Base-by-base conservation (phyloP, 495 filamentous ascomycete species). In the Lepidopterella palustris region DNA sequence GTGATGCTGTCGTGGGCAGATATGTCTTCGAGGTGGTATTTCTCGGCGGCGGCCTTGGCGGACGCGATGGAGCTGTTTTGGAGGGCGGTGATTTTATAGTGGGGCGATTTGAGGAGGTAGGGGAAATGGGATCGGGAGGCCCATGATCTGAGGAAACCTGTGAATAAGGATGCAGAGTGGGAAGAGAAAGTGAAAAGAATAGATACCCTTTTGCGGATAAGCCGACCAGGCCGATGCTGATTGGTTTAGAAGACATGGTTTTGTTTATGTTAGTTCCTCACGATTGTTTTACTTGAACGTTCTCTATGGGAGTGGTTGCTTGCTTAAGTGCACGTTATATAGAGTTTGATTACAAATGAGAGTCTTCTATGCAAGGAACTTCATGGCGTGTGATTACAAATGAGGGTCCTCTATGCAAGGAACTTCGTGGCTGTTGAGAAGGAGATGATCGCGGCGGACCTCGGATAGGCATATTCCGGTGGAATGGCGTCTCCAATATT, bases 51-150 rank as follows among this genome's bases (percentile, higher is more conserved):
- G 1, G 70, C 68, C 54, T 75, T 61, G 0, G 84, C 82, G 4
- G 79, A 73, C 0, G 69, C 64, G 9, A 71, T 71, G 49, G 75
- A 80, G 26, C 79, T 81, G 69, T 84, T 87, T 63, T 79, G 77
- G 5, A 88, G 71, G 0, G 84, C 84, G 6, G 78, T 75, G 63
- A 87, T 79, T 26, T 75, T 61, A 67, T 81, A 86, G 29, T 51
- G 8, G 2, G 63, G 53, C 21, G 58, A 39, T 15, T 65, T 29
- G 35, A 61, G 53, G 25, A 84, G 78, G 71, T 79, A 82, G 4
- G 78, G 77, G 2, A 87, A 70, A 62, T 87, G 84, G 45, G 78
- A 81, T 9, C 58, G 21, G 24, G 72, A 69, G 0, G 82, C 80
- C 83, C 82, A 86, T 21, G 51, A 78, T 53, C 42, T 63, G 50